Base-by-base conservation (phyloP, 352 stramenopile genomes). In the Pythium rishiriense region DNA sequence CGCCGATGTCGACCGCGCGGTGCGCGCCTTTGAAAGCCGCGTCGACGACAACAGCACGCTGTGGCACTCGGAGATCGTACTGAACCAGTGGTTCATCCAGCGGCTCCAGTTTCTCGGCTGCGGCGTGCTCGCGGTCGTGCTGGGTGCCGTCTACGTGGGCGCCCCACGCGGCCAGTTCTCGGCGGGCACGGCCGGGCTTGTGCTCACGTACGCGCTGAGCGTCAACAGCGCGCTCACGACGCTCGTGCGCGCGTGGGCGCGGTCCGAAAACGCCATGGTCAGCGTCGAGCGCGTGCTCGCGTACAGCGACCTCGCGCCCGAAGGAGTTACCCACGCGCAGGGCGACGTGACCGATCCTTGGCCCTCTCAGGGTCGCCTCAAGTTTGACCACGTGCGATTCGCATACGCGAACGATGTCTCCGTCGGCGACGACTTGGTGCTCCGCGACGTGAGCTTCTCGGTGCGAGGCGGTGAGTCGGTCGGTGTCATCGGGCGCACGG, bases 401-500 rank as follows among this genome's bases (percentile, higher is more conserved):
- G 60, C 68, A 49, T 78, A 78, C 49, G 25, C 48, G 12, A 17
- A 24, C 15, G 14, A 55, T 12, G 8, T 25, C 50, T 51, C 50
- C 19, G 19, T 43, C n/a, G 31, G 57, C 1, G 21, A 55, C 37
- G 14, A 15, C 9, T 17, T 19, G 0, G 52, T 66, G 33, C 57
- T 66, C 8, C 46, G 37, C 9, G 25, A 70, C 31, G 42, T 87
- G 12, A 66, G 69, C 24, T 21, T 91, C 93, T 39, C 17, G 12
- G 74, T 96, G 22, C 56, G 33, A 5, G 28, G 45, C 4, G 29
- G 53, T 11, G 66, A 91, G 50, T 79, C 82, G 43, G 79, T 88
- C 66, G 91, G 86, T 37, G 68, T 97, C 17, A 84, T 96, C 8
- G 91, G 91, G 24, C 69, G 89, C 48, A 97, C 89, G 11, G 49